Percentiles rank a stretch among this genome's conserved stretches.
These are phyloP conservation scores for Backusella tarrabulga DNA, from an alignment of 192 early-diverging fungal genomes.

Conservation along the genomic window DNA sequence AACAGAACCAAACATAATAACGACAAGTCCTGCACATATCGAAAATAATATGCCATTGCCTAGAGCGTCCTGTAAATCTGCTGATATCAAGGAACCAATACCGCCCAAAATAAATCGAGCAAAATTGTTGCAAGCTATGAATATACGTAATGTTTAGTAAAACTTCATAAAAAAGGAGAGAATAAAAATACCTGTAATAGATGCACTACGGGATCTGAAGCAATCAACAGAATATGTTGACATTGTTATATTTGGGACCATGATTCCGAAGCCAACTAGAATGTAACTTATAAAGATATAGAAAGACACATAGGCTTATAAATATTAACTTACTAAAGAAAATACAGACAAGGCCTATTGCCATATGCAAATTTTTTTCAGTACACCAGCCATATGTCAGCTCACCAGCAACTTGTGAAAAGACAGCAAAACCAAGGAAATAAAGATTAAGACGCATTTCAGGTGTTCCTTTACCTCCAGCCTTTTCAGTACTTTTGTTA, in stretches of 20 bases:
- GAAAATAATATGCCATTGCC: conserved; percentile 36
- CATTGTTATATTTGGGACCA: conserved; percentile 30
- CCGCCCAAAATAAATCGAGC: conserved; percentile 28
- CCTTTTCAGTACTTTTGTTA: conserved; percentile 15
- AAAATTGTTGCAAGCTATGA: conserved; percentile 37
- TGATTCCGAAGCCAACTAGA: conserved; percentile 33
- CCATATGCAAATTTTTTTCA: conserved; percentile 31
- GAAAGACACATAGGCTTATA: neutral
- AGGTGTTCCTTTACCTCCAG: conserved; percentile 15
- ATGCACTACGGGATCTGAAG: conserved; percentile 23
- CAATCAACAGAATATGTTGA: conserved; percentile 39
- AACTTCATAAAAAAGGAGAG: neutral
- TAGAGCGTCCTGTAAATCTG: conserved; percentile 18
- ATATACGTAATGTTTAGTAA: neutral
- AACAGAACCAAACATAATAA: conserved; percentile 1
- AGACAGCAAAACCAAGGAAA: conserved; percentile 12
- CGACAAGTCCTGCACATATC: conserved; percentile 8
- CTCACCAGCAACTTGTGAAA: conserved; percentile 12
- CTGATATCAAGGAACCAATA: conserved; percentile 33
- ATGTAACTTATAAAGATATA: neutral
- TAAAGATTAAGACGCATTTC: conserved; percentile 31
- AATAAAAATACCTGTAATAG: conserved; percentile 27
- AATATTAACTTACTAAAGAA: conserved; percentile 31
- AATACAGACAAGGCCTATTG: conserved; percentile 22
- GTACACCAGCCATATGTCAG: conserved; percentile 34